Base-by-base conservation (phyloP, 2,329 filamentous ascomycete genomes). In the Alternaria ventricosa region DNA sequence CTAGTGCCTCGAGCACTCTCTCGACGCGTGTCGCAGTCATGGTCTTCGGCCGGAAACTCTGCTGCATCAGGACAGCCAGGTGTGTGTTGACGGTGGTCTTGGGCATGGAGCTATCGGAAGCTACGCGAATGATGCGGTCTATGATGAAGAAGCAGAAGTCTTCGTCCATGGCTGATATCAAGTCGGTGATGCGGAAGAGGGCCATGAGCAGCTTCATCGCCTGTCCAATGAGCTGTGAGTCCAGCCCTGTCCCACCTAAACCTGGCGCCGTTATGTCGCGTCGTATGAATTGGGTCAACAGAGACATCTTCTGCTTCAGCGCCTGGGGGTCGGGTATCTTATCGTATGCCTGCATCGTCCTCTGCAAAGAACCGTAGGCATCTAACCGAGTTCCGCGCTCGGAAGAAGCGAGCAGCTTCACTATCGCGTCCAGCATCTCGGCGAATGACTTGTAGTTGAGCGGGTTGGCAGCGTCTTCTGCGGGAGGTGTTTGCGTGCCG, bases 361-460 rank as follows among this genome's bases (percentile, higher is more conserved):
- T 87, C 30, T 91, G 88, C 47, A 99, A 84, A 73, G 91, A 91
- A 76, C 90, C 89, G 75, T 99, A 98, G 53, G 94, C 93, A 81
- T 99, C 96, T 30, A 96, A 81, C 69, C 91, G 91, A 12, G 88
- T 89, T 61, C 89, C 87, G 57, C 90, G 86, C 69, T 94, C 91
- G 28, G 88, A 84, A 22, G 92, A 89, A 41, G 91, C 92, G 51
- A 99, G 86, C 80, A 96, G 92, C 79, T 92, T 90, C 36, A 93
- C 87, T 6, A 93, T 89, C 1, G 93, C 96, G 71, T 97, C 92
- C 68, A 98, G 82, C 90, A 97, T 96, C 71, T 89, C 89, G 67
- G 87, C 86, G 61, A 97, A 89, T 43, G 87, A 90, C 47, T 86
- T 83, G 65, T 84, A 82, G 25, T 82, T 84, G 68, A 82, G 85